These are phyloP conservation scores for Aspergillus sp. DNA, from an alignment of 2,329 filamentous ascomycete genomes.

Conservation along the genomic window DNA sequence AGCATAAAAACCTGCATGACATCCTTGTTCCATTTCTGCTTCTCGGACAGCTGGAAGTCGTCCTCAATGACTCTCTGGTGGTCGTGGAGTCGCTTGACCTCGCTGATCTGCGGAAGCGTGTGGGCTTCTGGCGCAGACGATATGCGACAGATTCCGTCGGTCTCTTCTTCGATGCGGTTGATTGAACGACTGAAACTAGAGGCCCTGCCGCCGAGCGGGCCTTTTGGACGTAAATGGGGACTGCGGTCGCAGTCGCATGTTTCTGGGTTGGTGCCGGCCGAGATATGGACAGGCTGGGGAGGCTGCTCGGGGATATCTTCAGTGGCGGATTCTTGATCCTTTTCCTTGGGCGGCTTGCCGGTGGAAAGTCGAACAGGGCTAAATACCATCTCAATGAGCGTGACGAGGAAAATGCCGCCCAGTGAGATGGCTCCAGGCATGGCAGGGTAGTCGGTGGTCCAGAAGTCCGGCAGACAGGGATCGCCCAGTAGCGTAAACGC, in stretches of 20 bases:
- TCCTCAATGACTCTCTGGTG: neutral
- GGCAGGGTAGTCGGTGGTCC: slow-evolving; percentile 47
- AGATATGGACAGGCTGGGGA: neutral
- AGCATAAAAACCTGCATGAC: slow-evolving; percentile 72
- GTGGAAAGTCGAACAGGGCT: slow-evolving; percentile 35
- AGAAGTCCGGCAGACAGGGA: slow-evolving; percentile 56
- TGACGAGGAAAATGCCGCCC: slow-evolving; percentile 45
- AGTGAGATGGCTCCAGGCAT: slow-evolving; percentile 52
- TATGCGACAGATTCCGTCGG: slow-evolving; percentile 23
- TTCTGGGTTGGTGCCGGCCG: neutral
- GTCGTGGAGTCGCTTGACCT: slow-evolving; percentile 15
- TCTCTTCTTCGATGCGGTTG: slow-evolving; percentile 26
- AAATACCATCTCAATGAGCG: slow-evolving; percentile 59
- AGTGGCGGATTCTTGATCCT: neutral
- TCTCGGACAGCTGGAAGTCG: slow-evolving; percentile 1
- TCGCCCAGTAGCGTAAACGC: slow-evolving; percentile 51
- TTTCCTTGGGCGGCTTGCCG: slow-evolving; percentile 8
- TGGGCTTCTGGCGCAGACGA: slow-evolving; percentile 21
- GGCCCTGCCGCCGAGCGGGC: slow-evolving; percentile 27
- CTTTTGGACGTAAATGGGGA: slow-evolving; percentile 26
- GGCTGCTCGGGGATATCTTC: neutral
- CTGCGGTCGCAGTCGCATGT: slow-evolving; percentile 11
- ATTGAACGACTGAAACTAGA: slow-evolving; percentile 32
- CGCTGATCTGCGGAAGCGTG: slow-evolving; percentile 15
- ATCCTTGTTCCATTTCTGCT: slow-evolving; percentile 58